Percentiles rank a stretch among this genome's conserved stretches.
Evolutionary conservation across 176 grass and related monocot species (phyloP).

Genomic region (Alloteropsis semialata): DNA sequence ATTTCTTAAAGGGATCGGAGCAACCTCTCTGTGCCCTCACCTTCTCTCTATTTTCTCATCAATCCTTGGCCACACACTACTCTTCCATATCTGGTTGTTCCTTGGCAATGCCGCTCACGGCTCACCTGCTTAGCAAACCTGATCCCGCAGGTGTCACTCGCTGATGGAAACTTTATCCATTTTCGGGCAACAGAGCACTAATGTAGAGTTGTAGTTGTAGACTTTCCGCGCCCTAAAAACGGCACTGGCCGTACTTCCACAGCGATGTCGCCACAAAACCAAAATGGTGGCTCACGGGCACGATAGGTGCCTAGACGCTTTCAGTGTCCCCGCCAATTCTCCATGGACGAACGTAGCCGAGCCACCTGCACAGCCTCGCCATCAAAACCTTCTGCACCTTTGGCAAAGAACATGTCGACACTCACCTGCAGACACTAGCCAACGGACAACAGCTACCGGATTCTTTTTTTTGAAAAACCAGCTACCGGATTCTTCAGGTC

Average conservation of each 20-base stretch:
- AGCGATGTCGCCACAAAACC: background rate
- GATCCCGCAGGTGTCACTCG: background rate
- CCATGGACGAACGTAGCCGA: background rate
- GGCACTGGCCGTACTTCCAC: background rate
- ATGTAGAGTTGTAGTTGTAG: background rate
- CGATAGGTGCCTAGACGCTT: background rate
- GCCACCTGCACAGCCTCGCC: background rate
- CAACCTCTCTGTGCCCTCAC: background rate
- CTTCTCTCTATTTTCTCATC: no score
- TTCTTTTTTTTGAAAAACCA: no score
- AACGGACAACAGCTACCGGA: conserved; percentile 27
- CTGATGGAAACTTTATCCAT: background rate
- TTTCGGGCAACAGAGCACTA: background rate
- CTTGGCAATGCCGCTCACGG: background rate
- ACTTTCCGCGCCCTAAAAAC: background rate
- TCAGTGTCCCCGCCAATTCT: background rate
- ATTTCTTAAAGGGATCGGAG: background rate
- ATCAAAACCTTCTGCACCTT: background rate
- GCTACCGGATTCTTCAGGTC: conserved; percentile 37
- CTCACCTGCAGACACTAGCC: no score
- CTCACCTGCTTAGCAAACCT: background rate
- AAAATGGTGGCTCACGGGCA: background rate
- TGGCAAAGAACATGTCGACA: background rate
- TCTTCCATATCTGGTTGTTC: background rate
- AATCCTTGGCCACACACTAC: background rate